These are phyloP conservation scores for Dendrothele bispora DNA, from an alignment of 768 basidiomycete species.

Conservation along the genomic window DNA sequence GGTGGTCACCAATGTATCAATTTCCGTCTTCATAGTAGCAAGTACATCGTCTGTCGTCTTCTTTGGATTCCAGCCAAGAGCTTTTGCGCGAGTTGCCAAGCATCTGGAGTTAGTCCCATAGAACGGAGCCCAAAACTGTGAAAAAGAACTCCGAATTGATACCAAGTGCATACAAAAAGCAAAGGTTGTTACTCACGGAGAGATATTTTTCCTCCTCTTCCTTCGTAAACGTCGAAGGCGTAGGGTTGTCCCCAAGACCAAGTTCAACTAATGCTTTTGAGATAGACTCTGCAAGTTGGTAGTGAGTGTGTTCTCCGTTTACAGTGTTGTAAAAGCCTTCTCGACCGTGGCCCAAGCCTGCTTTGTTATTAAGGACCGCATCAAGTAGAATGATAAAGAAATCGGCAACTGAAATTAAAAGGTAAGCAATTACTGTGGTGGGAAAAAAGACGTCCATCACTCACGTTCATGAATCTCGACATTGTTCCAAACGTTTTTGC, in stretches of 20 bases:
- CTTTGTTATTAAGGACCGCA: slow-evolving; percentile 11
- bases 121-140: slow-evolving; percentile 2
- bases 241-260: slow-evolving; percentile 17
- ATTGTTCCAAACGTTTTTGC: slow-evolving; percentile 23
- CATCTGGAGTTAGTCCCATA: slow-evolving; percentile 3
- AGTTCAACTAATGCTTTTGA: slow-evolving; percentile 14
- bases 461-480: slow-evolving; percentile 24
- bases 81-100: slow-evolving; percentile 12
- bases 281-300: slow-evolving; percentile 13
- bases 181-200: not conserved
- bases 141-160: not conserved
- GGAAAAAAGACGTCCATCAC: not conserved
- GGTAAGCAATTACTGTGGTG: not conserved
- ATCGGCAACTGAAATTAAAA: slow-evolving; percentile 10
- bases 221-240: slow-evolving; percentile 31
- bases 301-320: slow-evolving; percentile 16
- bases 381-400: slow-evolving; percentile 16
- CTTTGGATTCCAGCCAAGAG: slow-evolving; percentile 36
- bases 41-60: slow-evolving; percentile 32
- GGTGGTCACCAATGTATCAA: slow-evolving; percentile 16
- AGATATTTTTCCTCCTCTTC: slow-evolving; percentile 29
- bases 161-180: not conserved
- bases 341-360: slow-evolving; percentile 18
- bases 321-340: slow-evolving; percentile 24
- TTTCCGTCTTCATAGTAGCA: slow-evolving; percentile 29